Conservation (phyloP, 1,284 basidiomycete genomes). For the Clitocybe nebularis region DNA sequence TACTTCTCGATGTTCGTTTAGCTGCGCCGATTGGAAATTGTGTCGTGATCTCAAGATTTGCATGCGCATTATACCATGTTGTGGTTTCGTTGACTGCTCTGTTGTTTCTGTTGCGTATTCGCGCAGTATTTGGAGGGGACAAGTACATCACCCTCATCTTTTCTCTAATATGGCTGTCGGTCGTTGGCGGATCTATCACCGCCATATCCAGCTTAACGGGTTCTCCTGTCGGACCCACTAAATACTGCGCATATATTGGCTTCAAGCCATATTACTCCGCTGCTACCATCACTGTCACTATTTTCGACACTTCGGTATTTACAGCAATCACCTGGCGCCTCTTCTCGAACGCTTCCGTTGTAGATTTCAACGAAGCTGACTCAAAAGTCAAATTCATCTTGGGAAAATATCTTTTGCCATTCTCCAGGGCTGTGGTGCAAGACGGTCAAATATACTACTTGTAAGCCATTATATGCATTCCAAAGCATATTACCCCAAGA, state of each 20-base stretch:
- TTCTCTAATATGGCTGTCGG: conserved; percentile 27
- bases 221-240: conserved; percentile 13
- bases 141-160: conserved; percentile 22
- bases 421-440: conserved; percentile 2
- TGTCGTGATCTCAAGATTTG: conserved; percentile 10
- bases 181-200: conserved; percentile 19
- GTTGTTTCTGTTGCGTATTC: conserved; percentile 32
- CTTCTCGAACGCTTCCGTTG: no score
- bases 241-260: conserved; percentile 9
- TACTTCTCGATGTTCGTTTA: neutral
- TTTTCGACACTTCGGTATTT: conserved; percentile 18
- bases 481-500: no score
- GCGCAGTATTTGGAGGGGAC: conserved; percentile 27
- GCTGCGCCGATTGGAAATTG: conserved; percentile 16
- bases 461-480: conserved; percentile 1
- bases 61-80: conserved; percentile 16
- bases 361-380: no score
- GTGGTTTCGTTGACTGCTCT: conserved; percentile 25
- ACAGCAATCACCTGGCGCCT: conserved; percentile 17
- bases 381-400: no score
- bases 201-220: conserved; percentile 9
- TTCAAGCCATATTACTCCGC: conserved; percentile 11
- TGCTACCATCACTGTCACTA: conserved; percentile 10
- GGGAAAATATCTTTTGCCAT: neutral
- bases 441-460: conserved; percentile 6